phyloP scores from a whole-genome alignment of 225 moss, liverwort and hornwort genomes.

The Polytrichum formosum region DNA sequence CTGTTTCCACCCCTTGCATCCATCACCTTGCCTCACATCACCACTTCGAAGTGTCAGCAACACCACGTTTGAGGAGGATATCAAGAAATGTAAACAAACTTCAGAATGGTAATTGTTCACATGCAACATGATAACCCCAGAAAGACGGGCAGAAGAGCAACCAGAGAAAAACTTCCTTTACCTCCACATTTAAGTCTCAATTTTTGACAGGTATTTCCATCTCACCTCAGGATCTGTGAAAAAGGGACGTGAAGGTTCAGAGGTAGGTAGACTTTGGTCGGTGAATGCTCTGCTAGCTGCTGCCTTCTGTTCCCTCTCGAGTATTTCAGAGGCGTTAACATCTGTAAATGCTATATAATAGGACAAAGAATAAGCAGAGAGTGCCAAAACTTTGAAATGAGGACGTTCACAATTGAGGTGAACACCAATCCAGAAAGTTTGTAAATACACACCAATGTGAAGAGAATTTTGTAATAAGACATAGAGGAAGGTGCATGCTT shows the following conservation, averaged over 20 bases:
- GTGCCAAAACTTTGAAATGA: too few relatives aligned
- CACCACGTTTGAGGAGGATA: neutral
- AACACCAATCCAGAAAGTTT: too few relatives aligned
- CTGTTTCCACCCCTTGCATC: slow-evolving; percentile 42
- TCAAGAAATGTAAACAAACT: too few relatives aligned
- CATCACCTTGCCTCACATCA: slow-evolving; percentile 28
- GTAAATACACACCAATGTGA: too few relatives aligned
- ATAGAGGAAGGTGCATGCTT: too few relatives aligned
- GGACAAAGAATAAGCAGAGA: neutral
- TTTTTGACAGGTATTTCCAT: too few relatives aligned
- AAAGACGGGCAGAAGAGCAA: too few relatives aligned
- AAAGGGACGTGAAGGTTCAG: slow-evolving; percentile 61
- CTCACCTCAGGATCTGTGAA: slow-evolving; percentile 73
- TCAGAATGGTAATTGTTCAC: neutral
- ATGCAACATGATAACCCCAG: neutral
- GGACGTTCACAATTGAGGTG: too few relatives aligned
- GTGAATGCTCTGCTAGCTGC: slow-evolving; percentile 51
- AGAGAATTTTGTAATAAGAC: too few relatives aligned
- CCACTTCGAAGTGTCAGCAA: slow-evolving; percentile 3
- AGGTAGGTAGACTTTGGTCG: slow-evolving; percentile 60
- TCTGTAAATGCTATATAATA: slow-evolving; percentile 66
- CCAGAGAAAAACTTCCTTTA: too few relatives aligned
- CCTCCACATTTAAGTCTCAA: too few relatives aligned
- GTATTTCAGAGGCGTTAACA: slow-evolving; percentile 55
- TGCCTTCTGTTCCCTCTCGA: slow-evolving; percentile 73